A percentile compares a stretch with the other conserved stretches of the same genome.
These are phyloP conservation scores for Coelastrella sp. DNA, from an alignment of 139 green algal species.

Conservation along the genomic window DNA sequence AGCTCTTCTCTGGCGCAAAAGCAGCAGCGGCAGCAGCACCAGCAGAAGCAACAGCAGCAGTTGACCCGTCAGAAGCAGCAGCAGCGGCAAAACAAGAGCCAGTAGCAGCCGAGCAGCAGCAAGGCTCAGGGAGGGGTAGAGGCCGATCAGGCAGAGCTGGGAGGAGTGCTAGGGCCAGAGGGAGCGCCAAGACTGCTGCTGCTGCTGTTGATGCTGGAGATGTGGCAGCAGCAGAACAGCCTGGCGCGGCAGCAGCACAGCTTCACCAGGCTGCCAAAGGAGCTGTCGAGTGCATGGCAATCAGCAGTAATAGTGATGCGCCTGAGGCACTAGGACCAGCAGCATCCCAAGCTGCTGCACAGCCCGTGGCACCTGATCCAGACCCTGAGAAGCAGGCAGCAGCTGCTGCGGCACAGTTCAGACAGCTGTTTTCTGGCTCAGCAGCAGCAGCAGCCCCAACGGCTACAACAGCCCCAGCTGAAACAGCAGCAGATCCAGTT, in stretches of 20 bases:
- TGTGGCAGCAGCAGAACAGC: not conserved
- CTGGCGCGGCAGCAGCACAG: not conserved
- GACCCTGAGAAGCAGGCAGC: too few relatives aligned
- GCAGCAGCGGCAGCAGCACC: not conserved
- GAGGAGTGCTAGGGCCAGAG: not conserved
- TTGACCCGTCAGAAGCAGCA: not conserved
- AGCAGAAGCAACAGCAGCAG: not conserved
- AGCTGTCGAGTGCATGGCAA: not conserved
- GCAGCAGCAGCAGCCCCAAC: not conserved
- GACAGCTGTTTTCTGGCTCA: too few relatives aligned
- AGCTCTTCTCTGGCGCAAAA: too few relatives aligned
- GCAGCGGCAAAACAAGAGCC: not conserved
- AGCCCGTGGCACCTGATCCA: not conserved
- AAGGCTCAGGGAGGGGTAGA: not conserved
- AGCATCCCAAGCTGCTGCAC: not conserved
- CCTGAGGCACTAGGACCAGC: not conserved
- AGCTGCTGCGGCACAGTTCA: too few relatives aligned
- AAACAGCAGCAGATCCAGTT: not conserved
- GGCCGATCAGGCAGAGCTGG: not conserved
- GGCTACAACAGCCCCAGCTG: not conserved
- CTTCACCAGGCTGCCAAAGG: not conserved
- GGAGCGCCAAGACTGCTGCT: not conserved
- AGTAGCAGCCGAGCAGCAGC: not conserved
- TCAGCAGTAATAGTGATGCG: not conserved
- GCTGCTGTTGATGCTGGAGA: not conserved